A percentile compares a stretch with the other conserved stretches of the same genome.
Conservation (phyloP, 2,329 filamentous ascomycete species). For the Colletotrichum cordylinicola region DNA sequence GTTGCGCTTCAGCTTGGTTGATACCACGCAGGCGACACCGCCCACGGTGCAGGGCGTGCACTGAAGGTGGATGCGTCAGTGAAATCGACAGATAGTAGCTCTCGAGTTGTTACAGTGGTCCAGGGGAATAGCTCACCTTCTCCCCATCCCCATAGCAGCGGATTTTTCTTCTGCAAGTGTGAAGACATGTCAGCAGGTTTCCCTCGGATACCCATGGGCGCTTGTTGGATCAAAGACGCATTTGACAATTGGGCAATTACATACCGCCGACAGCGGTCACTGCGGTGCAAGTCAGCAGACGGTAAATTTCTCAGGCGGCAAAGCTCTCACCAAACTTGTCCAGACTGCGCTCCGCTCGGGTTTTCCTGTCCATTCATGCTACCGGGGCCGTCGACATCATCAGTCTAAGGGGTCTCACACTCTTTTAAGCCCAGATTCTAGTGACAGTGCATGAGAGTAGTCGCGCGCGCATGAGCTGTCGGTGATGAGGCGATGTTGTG, state of each 20-base stretch:
- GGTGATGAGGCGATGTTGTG: neutral
- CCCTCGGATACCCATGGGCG: neutral
- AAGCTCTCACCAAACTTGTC: constrained; percentile 11
- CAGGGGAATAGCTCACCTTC: neutral
- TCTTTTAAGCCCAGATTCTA: neutral
- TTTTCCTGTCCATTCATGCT: neutral
- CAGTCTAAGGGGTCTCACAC: too few relatives aligned
- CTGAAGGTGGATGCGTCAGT: neutral
- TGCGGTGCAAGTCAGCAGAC: neutral
- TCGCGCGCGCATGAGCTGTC: neutral
- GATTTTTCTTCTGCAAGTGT: constrained; percentile 1
- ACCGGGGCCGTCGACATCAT: neutral
- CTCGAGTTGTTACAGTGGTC: neutral
- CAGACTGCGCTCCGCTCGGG: neutral
- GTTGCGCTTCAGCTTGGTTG: constrained; percentile 16
- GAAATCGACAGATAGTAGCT: neutral
- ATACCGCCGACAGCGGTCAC: constrained; percentile 15
- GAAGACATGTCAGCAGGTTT: neutral
- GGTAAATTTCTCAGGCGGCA: neutral
- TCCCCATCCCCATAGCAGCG: constrained; percentile 16
- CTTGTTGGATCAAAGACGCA: neutral
- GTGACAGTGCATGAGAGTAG: too few relatives aligned
- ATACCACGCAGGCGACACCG: neutral
- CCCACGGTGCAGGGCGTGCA: constrained; percentile 1
- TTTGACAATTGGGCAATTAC: neutral